These are phyloP conservation scores for Apodospora peruviana DNA, from an alignment of 495 filamentous ascomycete genomes.

Conservation along the genomic window DNA sequence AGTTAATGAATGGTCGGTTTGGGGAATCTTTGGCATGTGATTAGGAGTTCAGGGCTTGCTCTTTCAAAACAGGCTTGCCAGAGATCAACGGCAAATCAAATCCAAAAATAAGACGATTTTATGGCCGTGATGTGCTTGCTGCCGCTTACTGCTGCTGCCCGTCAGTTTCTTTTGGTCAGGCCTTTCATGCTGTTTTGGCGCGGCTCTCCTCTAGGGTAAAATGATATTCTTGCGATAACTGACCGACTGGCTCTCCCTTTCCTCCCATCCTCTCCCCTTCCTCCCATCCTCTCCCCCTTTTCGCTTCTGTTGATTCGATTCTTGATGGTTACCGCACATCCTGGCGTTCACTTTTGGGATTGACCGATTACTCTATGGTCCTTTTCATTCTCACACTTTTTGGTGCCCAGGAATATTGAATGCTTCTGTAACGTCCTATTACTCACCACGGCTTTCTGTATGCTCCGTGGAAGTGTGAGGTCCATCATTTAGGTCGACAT, in stretches of 20 bases:
- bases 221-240: too few relatives aligned
- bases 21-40: constrained; percentile 35
- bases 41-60: constrained; percentile 49
- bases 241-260: too few relatives aligned
- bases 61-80: constrained; percentile 37
- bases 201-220: not conserved
- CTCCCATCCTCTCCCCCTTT: too few relatives aligned
- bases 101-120: constrained; percentile 32
- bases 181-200: not conserved
- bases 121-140: constrained; percentile 15
- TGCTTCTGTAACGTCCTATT: constrained; percentile 25
- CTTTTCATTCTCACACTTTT: constrained; percentile 33
- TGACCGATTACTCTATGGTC: constrained; percentile 37
- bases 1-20: constrained; percentile 28
- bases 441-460: constrained; percentile 44
- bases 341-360: constrained; percentile 25
- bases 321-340: not conserved
- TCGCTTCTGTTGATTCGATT: not conserved
- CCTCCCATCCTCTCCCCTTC: too few relatives aligned
- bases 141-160: not conserved
- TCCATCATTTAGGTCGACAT: constrained; percentile 47
- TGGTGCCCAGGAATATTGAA: constrained; percentile 41
- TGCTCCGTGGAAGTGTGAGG: constrained; percentile 36
- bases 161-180: constrained; percentile 8
- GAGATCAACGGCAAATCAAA: constrained; percentile 35